Base-by-base conservation (phyloP, 2,329 filamentous ascomycete genomes). In the Fusarium sp. region DNA sequence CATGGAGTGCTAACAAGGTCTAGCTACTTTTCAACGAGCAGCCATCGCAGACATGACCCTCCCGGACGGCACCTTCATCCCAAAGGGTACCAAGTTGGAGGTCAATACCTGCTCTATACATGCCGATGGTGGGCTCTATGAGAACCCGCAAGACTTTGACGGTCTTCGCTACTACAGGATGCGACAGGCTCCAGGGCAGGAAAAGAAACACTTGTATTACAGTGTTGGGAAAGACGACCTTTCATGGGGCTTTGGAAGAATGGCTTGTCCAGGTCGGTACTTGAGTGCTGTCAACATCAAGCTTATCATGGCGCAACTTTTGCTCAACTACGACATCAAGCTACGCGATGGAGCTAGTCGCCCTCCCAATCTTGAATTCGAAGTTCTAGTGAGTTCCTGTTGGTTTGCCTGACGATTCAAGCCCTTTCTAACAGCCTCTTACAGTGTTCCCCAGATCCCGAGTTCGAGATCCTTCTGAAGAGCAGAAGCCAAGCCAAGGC, bases 61-160 rank as follows among this genome's bases (percentile, higher is more conserved):
- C 1, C 63, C 52, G 4, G 60, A 53, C 4, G 64, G 41, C 4
- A 67, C 57, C 15, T 66, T 49, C 11, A 23, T 67, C 0, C 63
- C 64, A 6, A 57, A 62, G 21, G 59, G 52, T 4, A 67, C 63
- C 0, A 66, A 63, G 21, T 36, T 67, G 0, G 65, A 66, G 7
- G 58, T 67, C 46, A 52, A 63, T 11, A 65, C 64, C 0, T 67
- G 61, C 25, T 59, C 63, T 0, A 63, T 67, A 4, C 63, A 67
- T 9, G 38, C 41, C 1, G 64, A 67, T 3, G 35, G n/a, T 1
- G 39, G 44, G 0, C 6, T 57, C 0, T 67, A 56, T n/a, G 39
- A 65, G 2, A 57, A 49, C 0, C 51, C 64, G 0, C 17, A 49
- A 1, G 45, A 56, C 0, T 67, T 67, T 2, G 55, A 67, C 7